Evolutionary conservation across 2,329 filamentous ascomycete species (phyloP), one percentile per base, ranked within the genome.

Genomic region (Talaromyces verruculosus): DNA sequence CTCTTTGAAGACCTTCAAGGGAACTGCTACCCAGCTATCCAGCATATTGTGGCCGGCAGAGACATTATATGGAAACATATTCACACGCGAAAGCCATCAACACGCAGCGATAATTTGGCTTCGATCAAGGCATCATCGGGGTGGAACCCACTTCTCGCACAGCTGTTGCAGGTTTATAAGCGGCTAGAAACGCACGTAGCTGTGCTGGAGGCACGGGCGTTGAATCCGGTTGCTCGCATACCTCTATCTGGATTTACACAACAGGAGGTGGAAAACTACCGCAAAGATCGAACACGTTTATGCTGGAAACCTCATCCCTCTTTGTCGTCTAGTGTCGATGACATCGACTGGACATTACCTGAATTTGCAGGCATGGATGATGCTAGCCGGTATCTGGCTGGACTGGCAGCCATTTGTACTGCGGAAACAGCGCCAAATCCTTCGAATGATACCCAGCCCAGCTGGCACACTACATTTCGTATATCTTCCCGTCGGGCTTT

Each of bases 1-100:
- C 62, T 64, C 15, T 64, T 47, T 37, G 62, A 64, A 64, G 51
- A 64, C 39, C 62, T 64, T 8, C 62, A 64, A 28, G 62, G 62
- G 8, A 57, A 64, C 15, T 64, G 62, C 39, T 64, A 64, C 11
- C 39, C 62, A 39, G 37, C 62, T 35, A 45, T 64, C 5, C 62
- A 64, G 39, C 62, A 64, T 49, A 17, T 64, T 3, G 55, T 64
- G 10, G 62, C 62, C 3, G 62, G 62, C 19, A 45, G 51, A 39
- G 51, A 64, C 13, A 64, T 64, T 37, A 43, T 64, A 11, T 30
- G 17, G 5, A 47, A 37, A 37, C 53, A 64, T 37, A 10, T 64
- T 15, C 35, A 19, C 28, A 28, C 39, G 39, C 15, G 41, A 22
- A 64, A 45, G 33, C 13, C 51, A 37, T 25, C 62, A 59, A 25